Percentiles rank a stretch among this genome's conserved stretches.
Evolutionary conservation across 371 early-diverging fungal species (phyloP).

Genomic region (Syncephalastrum sp.): DNA sequence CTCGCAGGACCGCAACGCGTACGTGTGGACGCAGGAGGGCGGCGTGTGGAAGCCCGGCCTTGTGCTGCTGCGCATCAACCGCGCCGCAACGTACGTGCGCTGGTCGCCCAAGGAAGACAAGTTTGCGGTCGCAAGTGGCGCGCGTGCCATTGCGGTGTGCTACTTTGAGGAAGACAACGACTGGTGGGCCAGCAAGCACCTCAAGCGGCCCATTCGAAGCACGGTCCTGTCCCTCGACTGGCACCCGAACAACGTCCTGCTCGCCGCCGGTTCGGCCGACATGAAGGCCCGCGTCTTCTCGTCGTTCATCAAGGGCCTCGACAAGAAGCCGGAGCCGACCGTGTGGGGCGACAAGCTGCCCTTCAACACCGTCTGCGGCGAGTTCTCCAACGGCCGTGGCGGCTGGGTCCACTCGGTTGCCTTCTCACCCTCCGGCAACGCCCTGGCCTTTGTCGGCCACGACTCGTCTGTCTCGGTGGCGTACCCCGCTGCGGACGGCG

Average conservation of each 20-base stretch:
- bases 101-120: slow-evolving; percentile 98
- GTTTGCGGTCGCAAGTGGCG: slow-evolving; percentile 96
- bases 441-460: slow-evolving; percentile 88
- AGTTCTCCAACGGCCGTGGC: slow-evolving; percentile 75
- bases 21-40: slow-evolving; percentile 90
- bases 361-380: slow-evolving; percentile 91
- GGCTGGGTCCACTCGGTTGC: slow-evolving; percentile 95
- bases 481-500: slow-evolving; percentile 64
- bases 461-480: slow-evolving; percentile 83
- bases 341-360: slow-evolving; percentile 95
- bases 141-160: slow-evolving; percentile 88
- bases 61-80: slow-evolving; percentile 93
- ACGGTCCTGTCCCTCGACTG: slow-evolving; percentile 92
- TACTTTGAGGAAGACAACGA: slow-evolving; percentile 95
- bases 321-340: slow-evolving; percentile 81
- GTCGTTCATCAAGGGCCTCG: slow-evolving; percentile 93
- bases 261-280: slow-evolving; percentile 95
- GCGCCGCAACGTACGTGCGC: slow-evolving; percentile 92
- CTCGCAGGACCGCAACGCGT: slow-evolving; percentile 98
- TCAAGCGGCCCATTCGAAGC: slow-evolving; percentile 91
- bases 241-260: slow-evolving; percentile 95
- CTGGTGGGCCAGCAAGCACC: slow-evolving; percentile 96
- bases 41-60: slow-evolving; percentile 90
- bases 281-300: slow-evolving; percentile 96
- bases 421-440: slow-evolving; percentile 91